Conservation (phyloP, 192 early-diverging fungal genomes). For the Geranomyces michiganensis region DNA sequence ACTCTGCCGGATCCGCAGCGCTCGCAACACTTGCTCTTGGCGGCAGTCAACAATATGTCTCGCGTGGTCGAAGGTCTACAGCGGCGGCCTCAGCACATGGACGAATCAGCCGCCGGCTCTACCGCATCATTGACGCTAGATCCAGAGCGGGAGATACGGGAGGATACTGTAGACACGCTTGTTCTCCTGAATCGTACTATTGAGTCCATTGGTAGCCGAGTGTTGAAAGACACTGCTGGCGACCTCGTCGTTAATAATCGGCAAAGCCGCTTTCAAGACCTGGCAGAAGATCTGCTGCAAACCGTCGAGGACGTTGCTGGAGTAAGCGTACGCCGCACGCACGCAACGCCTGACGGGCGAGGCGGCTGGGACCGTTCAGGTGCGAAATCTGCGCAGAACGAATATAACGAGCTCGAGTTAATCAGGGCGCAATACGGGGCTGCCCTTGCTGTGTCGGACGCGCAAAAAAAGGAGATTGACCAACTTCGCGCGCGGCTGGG, state of each 20-base stretch:
- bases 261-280: conserved; percentile 8
- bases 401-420: conserved; percentile 23
- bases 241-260: not conserved
- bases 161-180: conserved; percentile 24
- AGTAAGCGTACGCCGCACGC: conserved; percentile 4
- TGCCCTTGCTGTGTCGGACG: conserved; percentile 14
- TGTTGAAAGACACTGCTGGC: conserved; percentile 2
- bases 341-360: not conserved
- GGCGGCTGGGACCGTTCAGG: not conserved
- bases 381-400: not conserved
- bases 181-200: conserved; percentile 24
- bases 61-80: conserved; percentile 16
- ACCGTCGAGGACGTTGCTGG: conserved; percentile 35
- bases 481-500: conserved; percentile 12
- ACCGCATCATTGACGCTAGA: not conserved
- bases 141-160: conserved; percentile 18
- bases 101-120: not conserved
- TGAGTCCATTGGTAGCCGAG: conserved; percentile 7
- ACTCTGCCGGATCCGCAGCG: conserved; percentile 34
- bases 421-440: conserved; percentile 28
- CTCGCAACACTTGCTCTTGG: not conserved
- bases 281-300: conserved; percentile 32
- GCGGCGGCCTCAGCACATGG: conserved; percentile 10
- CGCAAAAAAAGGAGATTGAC: conserved; percentile 38
- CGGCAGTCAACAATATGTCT: not conserved